Conservation (phyloP, 2,329 filamentous ascomycete species). For the Huntiella savannae region DNA sequence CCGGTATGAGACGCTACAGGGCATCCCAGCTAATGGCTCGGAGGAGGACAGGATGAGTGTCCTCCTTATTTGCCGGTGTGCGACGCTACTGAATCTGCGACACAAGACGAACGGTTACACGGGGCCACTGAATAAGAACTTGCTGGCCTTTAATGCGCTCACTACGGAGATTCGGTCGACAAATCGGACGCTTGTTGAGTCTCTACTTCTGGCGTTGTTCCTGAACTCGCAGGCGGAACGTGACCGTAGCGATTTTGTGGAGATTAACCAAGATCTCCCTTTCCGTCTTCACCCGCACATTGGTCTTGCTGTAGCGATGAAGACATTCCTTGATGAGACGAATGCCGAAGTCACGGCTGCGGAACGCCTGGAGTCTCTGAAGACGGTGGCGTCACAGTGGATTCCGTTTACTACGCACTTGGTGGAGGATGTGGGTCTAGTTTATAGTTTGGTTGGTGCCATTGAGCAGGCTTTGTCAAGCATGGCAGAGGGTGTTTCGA, state of each 20-base stretch:
- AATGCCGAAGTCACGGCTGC: constrained; percentile 35
- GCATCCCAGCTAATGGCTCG: constrained; percentile 33
- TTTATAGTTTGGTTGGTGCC: constrained; percentile 38
- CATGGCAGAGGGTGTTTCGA: not conserved
- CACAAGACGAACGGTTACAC: constrained; percentile 84
- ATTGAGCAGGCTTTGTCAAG: constrained; percentile 31
- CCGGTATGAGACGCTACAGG: constrained; percentile 33
- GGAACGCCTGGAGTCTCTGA: constrained; percentile 24
- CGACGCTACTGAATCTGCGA: constrained; percentile 61
- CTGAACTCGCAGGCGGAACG: constrained; percentile 62
- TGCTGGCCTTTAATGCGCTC: constrained; percentile 72
- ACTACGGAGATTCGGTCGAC: constrained; percentile 60
- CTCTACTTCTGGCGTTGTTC: constrained; percentile 61
- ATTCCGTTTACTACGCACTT: constrained; percentile 41
- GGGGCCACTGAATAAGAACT: constrained; percentile 75
- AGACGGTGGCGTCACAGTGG: constrained; percentile 31
- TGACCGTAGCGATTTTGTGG: constrained; percentile 43
- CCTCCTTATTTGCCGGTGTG: constrained; percentile 69
- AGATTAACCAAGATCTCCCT: constrained; percentile 56
- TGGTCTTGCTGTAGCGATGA: constrained; percentile 58
- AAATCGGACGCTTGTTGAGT: constrained; percentile 69
- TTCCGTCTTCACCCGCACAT: constrained; percentile 54
- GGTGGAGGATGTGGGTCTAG: constrained; percentile 38
- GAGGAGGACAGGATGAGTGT: constrained; percentile 62
- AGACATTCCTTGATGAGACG: constrained; percentile 55